Base-by-base conservation (phyloP, 179 eudicot genomes). In the Corrigiola litoralis region DNA sequence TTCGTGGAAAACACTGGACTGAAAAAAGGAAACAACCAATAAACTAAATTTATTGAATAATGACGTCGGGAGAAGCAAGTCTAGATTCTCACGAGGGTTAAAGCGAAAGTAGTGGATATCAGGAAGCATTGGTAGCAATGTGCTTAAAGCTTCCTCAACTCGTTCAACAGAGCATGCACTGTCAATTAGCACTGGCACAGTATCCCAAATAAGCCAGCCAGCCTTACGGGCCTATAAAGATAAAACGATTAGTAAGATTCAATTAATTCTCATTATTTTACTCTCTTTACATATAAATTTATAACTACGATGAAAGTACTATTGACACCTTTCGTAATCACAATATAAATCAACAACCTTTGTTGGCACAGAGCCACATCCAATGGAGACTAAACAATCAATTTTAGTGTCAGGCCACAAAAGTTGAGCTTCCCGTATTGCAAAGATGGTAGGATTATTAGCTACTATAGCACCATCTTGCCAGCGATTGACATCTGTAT, bases 401-500 rank as follows among this genome's bases (percentile, higher is more conserved):
- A 95, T 80, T 74, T 85, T 88, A 29, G 96, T 76, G 75, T 95
- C 97, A 28, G 99, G 99, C 99, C 99, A 95, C 66, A 91, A 68
- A 65, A 91, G 92, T 65, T 95, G 99, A 51, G 99, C 97, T 80
- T 91, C 99, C 56, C 96, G 85, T 71, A 95, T 83, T 60, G 99
- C 92, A 79, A 91, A 95, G 58, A 95, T 81, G 56, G 99, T 95
- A 61, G 99, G 99, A 77, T 95, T 95, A 61, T 95, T 95, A 37
- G 99, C 99, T 31, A 95, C 96, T 75, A 95, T 91, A 46, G 99
- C 99, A 63, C 99, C 99, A 87, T 95, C 99, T 88, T 95, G 99
- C 96, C 96, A 95, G 63, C 97, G 91, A 65, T 85, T 76, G 25
- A 78, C 78, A 61, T 80, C 99, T 95, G 84, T 53, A 70, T 31